phyloP scores from a whole-genome alignment of 768 basidiomycete genomes.

The Macrolepiota albuminosa region DNA sequence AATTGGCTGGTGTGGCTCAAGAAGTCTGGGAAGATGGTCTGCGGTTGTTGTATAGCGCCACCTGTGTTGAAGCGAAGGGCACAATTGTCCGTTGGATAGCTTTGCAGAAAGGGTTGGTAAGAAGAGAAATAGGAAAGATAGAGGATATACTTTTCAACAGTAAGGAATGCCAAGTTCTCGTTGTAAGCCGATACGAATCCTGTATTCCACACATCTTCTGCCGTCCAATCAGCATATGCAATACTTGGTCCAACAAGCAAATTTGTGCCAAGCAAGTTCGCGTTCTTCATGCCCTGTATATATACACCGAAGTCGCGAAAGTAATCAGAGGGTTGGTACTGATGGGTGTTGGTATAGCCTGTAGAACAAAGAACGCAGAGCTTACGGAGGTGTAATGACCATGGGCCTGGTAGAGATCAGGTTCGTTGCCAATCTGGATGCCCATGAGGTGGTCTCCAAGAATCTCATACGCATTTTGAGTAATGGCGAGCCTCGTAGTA shows the following conservation, averaged over 20 bases:
- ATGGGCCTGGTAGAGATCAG: conserved; percentile 44
- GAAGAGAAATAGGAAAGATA: conserved; percentile 12
- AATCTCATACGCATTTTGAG: conserved; percentile 54
- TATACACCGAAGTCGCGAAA: conserved; percentile 48
- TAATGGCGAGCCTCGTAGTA: conserved; percentile 51
- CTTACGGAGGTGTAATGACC: conserved; percentile 27
- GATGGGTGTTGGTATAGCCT: not conserved
- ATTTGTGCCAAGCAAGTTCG: conserved; percentile 28
- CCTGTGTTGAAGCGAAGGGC: conserved; percentile 43
- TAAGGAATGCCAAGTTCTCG: conserved; percentile 35
- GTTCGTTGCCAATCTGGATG: conserved; percentile 71
- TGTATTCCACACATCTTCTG: conserved; percentile 47
- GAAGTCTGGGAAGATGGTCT: conserved; percentile 46
- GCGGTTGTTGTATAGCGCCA: conserved; percentile 31
- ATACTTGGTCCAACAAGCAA: conserved; percentile 56
- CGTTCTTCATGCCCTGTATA: conserved; percentile 37
- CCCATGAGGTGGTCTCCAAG: conserved; percentile 66
- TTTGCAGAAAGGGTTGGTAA: conserved; percentile 20
- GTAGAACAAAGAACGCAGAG: not conserved
- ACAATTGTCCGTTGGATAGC: conserved; percentile 63
- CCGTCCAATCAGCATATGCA: conserved; percentile 47
- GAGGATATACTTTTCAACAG: conserved; percentile 52
- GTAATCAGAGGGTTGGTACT: conserved; percentile 39
- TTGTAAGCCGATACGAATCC: conserved; percentile 39
- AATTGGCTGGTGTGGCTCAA: conserved; percentile 49